Evolutionary conservation across 352 stramenopile species (phyloP).

Genomic region (Pythium monospermum): DNA sequence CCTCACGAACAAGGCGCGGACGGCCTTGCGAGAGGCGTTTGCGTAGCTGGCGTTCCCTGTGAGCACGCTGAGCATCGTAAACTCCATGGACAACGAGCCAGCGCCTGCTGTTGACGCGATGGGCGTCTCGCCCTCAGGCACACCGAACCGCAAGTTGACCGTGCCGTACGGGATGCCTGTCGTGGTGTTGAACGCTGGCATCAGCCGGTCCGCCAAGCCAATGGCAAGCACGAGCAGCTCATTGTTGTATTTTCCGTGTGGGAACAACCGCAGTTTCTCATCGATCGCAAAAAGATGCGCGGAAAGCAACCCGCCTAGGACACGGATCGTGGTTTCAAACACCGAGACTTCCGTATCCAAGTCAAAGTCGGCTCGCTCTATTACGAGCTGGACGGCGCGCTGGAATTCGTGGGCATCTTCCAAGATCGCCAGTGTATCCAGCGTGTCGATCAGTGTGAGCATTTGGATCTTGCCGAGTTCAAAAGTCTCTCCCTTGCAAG

Average conservation of each 20-base stretch:
- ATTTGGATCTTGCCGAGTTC: slow-evolving; percentile 76
- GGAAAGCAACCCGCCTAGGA: slow-evolving; percentile 88
- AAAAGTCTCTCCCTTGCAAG: slow-evolving; percentile 63
- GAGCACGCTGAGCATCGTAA: slow-evolving; percentile 92
- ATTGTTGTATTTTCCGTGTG: slow-evolving; percentile 83
- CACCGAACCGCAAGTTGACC: slow-evolving; percentile 90
- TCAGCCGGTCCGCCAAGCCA: slow-evolving; percentile 94
- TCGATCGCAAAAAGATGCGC: slow-evolving; percentile 83
- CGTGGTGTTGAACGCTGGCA: slow-evolving; percentile 94
- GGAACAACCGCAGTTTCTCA: slow-evolving; percentile 41
- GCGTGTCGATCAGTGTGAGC: slow-evolving; percentile 89
- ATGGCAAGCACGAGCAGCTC: slow-evolving; percentile 91
- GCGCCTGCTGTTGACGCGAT: slow-evolving; percentile 95
- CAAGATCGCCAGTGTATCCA: slow-evolving; percentile 88
- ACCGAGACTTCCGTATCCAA: slow-evolving; percentile 88
- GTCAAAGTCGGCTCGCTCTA: slow-evolving; percentile 65
- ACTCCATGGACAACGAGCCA: slow-evolving; percentile 96
- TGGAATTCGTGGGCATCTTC: slow-evolving; percentile 72
- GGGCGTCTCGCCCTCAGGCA: slow-evolving; percentile 92
- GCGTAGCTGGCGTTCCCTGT: slow-evolving; percentile 69
- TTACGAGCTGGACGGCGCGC: slow-evolving; percentile 57
- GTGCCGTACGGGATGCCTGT: slow-evolving; percentile 97
- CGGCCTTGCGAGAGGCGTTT: slow-evolving; percentile 48
- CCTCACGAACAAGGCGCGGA: slow-evolving; percentile 72
- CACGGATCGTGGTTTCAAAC: slow-evolving; percentile 93